Conservation (phyloP, 306 rosid genomes). For the Vigna nakashimae region DNA sequence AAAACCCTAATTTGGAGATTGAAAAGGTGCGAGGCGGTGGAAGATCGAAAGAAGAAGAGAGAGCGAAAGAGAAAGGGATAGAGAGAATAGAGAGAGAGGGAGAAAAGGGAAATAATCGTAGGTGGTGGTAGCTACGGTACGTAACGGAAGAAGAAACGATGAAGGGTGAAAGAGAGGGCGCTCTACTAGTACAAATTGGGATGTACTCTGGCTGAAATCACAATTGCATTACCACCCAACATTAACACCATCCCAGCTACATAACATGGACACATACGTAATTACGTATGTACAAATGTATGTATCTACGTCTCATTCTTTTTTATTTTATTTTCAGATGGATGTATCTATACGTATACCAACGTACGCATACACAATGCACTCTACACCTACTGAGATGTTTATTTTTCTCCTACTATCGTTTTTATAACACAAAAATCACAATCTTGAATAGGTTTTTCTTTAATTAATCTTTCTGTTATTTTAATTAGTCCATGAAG, state of each 20-base stretch:
- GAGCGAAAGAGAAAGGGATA: not conserved
- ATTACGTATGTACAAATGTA: not conserved
- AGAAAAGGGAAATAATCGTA: slow-evolving; percentile 32
- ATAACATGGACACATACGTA: not conserved
- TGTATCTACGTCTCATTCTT: not conserved
- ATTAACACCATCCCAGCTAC: not conserved
- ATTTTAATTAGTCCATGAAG: too few species aligned
- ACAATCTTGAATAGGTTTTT: not conserved
- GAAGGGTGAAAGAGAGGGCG: slow-evolving; percentile 7
- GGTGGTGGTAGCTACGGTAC: slow-evolving; percentile 14
- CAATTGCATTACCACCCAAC: slow-evolving; percentile 39
- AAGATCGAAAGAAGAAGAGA: not conserved
- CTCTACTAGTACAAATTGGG: slow-evolving; percentile 35
- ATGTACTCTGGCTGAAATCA: slow-evolving; percentile 23
- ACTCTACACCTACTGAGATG: not conserved
- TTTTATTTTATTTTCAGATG: not conserved
- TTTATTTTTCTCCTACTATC: not conserved
- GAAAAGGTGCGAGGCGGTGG: not conserved
- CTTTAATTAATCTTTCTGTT: not conserved
- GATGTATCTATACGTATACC: not conserved
- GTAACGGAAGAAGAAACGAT: slow-evolving; percentile 3
- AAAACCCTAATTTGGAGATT: slow-evolving; percentile 23
- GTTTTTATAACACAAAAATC: not conserved
- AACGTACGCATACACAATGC: not conserved
- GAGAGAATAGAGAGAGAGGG: not conserved